phyloP scores from a whole-genome alignment of 345 rosid genomes.

The Fremontodendron californicum region DNA sequence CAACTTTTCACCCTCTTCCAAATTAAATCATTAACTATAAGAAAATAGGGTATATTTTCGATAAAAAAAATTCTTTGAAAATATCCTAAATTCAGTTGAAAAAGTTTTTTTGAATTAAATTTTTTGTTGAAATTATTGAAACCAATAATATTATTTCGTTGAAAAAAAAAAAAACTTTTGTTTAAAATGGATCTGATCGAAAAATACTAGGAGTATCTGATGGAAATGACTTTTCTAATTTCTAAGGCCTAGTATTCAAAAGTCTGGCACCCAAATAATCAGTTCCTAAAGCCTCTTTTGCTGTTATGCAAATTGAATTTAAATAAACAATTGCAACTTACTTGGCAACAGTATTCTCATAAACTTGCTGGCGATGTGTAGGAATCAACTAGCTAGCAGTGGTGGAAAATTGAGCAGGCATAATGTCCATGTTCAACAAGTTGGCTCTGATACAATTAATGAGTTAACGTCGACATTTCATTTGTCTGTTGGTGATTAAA shows the following conservation, averaged over 20 bases:
- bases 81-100: no score
- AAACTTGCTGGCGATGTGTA: slow-evolving; percentile 22
- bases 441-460: slow-evolving; percentile 73
- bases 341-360: background rate
- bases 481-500: slow-evolving; percentile 57
- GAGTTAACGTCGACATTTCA: slow-evolving; percentile 76
- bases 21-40: no score
- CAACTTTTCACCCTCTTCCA: background rate
- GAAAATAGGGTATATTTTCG: no score
- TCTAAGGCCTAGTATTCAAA: no score
- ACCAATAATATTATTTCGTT: no score
- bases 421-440: slow-evolving; percentile 78
- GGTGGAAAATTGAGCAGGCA: slow-evolving; percentile 92
- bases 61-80: no score
- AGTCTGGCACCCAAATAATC: background rate
- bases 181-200: no score
- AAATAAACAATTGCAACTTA: background rate
- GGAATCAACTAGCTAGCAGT: slow-evolving; percentile 74
- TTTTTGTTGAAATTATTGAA: no score
- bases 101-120: no score
- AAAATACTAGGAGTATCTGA: no score
- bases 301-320: background rate
- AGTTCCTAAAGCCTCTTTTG: background rate
- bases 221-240: no score
- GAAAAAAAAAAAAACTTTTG: no score